Evolutionary conservation across 1,139 yeast species (phyloP).

Genomic region (Suhomyces chickasaworum): DNA sequence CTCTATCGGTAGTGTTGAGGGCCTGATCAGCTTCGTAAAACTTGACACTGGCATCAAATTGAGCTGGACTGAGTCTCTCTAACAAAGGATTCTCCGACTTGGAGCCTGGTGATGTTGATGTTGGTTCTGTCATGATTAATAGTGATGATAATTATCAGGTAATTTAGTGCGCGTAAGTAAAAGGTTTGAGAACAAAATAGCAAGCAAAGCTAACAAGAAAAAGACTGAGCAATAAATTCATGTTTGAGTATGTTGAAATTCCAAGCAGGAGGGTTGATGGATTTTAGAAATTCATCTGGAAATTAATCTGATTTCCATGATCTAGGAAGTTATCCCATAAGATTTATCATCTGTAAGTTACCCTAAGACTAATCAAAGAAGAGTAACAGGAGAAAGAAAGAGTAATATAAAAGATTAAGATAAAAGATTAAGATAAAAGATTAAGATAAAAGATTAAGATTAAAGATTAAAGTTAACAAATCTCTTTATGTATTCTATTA

Average conservation of each 20-base stretch:
- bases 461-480: too few species aligned
- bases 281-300: too few species aligned
- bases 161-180: not conserved
- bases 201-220: not conserved
- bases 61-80: constrained; percentile 34
- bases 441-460: too few species aligned
- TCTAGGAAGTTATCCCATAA: too few species aligned
- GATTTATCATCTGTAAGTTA: too few species aligned
- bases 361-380: too few species aligned
- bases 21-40: constrained; percentile 48
- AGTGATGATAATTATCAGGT: not conserved
- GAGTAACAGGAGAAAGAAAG: too few species aligned
- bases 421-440: too few species aligned
- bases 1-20: constrained; percentile 35
- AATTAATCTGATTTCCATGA: too few species aligned
- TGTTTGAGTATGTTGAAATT: not conserved
- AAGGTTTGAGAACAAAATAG: not conserved
- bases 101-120: not conserved
- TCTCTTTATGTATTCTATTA: too few species aligned
- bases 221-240: not conserved
- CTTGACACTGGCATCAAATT: constrained; percentile 40
- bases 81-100: constrained; percentile 29
- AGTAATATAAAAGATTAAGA: too few species aligned
- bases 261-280: too few species aligned
- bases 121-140: constrained; percentile 2